Conservation (phyloP, 225 moss, liverwort and hornwort genomes). For the Lunularia cruciata region DNA sequence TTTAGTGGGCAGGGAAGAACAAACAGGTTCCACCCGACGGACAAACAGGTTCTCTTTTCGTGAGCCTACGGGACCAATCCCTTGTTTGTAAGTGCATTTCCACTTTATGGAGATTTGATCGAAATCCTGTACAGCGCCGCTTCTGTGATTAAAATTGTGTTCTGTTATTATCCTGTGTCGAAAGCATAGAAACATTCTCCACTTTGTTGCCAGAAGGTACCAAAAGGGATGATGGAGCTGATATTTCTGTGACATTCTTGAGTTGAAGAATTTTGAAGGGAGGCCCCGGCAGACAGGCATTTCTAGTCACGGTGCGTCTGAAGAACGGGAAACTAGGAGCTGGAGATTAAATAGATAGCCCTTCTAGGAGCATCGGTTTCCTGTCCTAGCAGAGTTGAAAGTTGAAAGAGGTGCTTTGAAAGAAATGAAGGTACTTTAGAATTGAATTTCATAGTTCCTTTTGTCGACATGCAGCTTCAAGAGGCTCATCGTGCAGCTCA, state of each 20-base stretch:
- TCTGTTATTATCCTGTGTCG: neutral
- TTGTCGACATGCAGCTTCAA: neutral
- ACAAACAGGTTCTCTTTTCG: neutral
- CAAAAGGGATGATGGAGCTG: neutral
- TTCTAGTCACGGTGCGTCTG: neutral
- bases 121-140: neutral
- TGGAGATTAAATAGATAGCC: too few relatives aligned
- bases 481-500: neutral
- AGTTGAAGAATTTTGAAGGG: neutral
- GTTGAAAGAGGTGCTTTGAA: neutral
- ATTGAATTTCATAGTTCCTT: too few relatives aligned
- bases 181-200: neutral
- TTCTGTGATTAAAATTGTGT: neutral
- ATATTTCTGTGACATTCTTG: neutral
- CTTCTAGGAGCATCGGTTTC: too few relatives aligned
- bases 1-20: neutral
- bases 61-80: neutral
- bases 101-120: neutral
- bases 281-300: neutral
- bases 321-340: neutral
- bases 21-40: neutral
- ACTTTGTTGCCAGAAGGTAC: neutral
- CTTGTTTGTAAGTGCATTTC: neutral
- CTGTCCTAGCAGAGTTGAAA: too few relatives aligned
- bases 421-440: too few relatives aligned